Percentiles rank a stretch among this genome's conserved stretches.
Conservation (phyloP, 768 basidiomycete genomes). For the Kondoa malvinella region DNA sequence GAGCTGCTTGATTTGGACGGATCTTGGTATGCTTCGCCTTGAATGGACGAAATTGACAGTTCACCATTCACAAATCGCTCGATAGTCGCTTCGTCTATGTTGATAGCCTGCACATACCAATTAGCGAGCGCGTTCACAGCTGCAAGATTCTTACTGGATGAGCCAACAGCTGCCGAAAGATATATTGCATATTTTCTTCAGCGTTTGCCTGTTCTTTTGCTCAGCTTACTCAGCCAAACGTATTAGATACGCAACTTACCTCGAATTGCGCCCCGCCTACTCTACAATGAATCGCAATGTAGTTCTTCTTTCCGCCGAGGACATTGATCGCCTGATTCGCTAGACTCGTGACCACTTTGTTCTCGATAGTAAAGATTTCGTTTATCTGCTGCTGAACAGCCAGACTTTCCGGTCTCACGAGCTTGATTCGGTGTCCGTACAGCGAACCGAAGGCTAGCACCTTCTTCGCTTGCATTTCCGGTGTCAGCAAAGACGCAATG, state of each 20-base stretch:
- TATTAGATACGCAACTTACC: background rate
- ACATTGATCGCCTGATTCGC: background rate
- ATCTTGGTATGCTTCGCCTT: background rate
- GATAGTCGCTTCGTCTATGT: background rate
- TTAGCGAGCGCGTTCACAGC: background rate
- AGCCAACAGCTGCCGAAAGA: too few species aligned
- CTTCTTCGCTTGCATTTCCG: background rate
- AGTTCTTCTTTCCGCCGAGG: background rate
- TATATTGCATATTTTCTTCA: background rate
- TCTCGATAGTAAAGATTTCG: background rate
- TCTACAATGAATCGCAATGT: background rate
- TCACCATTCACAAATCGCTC: background rate
- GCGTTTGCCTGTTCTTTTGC: background rate
- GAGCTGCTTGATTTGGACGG: slow-evolving; percentile 33
- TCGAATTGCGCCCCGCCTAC: background rate
- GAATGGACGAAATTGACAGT: background rate
- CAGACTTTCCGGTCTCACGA: background rate
- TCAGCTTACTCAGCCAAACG: background rate
- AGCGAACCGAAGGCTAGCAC: background rate
- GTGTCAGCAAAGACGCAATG: background rate
- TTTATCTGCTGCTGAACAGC: background rate
- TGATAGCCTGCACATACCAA: background rate
- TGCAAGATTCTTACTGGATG: too few species aligned
- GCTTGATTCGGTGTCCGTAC: background rate
- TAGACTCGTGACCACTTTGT: background rate